Percentiles rank a stretch among this genome's conserved stretches.
phyloP scores from a whole-genome alignment of 1,284 basidiomycete genomes.

The Cryptococcus sp. region DNA sequence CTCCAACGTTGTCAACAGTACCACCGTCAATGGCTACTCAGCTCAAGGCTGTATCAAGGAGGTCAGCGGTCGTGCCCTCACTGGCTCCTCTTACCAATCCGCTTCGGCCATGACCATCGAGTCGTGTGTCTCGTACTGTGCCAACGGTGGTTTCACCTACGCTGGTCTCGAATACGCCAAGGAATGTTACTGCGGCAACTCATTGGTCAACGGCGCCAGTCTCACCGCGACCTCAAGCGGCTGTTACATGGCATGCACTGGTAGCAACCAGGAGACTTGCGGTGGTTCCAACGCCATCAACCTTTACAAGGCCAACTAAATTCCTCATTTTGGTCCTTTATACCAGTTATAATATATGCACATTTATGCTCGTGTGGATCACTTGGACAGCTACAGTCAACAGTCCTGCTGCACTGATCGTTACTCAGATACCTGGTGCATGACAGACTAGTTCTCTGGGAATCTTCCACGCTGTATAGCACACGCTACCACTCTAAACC shows the following conservation, averaged over 20 bases:
- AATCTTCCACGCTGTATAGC: too few relatives aligned
- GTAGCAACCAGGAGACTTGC: slow-evolving; percentile 17
- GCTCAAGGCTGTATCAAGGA: slow-evolving; percentile 22
- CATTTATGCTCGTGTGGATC: too few relatives aligned
- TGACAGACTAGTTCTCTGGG: too few relatives aligned
- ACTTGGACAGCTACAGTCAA: too few relatives aligned
- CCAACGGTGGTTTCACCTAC: slow-evolving; percentile 2
- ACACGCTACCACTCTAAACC: too few relatives aligned
- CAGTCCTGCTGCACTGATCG: too few relatives aligned
- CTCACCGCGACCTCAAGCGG: slow-evolving; percentile 15
- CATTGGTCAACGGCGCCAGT: slow-evolving; percentile 22
- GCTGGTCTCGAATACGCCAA: slow-evolving; percentile 11
- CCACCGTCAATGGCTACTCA: slow-evolving; percentile 9
- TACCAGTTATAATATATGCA: too few relatives aligned
- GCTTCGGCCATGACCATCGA: slow-evolving; percentile 19
- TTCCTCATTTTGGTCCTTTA: too few relatives aligned
- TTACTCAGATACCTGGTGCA: too few relatives aligned
- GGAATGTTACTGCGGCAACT: slow-evolving; percentile 28
- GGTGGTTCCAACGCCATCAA: slow-evolving; percentile 30
- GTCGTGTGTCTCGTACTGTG: slow-evolving; percentile 19
- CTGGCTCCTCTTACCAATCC: slow-evolving; percentile 6
- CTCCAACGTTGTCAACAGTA: slow-evolving; percentile 7
- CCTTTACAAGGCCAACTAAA: slow-evolving; percentile 10
- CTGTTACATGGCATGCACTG: slow-evolving; percentile 29
- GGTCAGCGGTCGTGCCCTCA: slow-evolving; percentile 22